Conservation (phyloP, 495 filamentous ascomycete genomes). For the Penicillium fimorum region DNA sequence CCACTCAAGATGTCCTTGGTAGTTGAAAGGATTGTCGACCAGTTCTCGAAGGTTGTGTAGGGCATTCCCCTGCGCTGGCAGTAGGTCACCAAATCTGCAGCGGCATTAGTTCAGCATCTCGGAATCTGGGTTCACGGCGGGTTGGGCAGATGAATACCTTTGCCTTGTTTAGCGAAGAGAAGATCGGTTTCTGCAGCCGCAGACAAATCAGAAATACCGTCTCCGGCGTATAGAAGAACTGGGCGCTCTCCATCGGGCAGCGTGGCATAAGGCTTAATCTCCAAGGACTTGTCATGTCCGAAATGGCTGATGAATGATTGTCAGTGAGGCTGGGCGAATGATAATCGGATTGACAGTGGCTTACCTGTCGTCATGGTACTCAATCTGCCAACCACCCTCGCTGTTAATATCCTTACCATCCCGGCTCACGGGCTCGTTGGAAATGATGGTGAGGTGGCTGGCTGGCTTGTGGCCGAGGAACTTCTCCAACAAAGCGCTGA, state of each 20-base stretch:
- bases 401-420: conserved; percentile 73
- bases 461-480: conserved; percentile 67
- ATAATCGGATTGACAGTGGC: conserved; percentile 7
- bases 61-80: conserved; percentile 75
- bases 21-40: conserved; percentile 68
- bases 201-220: conserved; percentile 85
- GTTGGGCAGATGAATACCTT: conserved; percentile 52
- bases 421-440: conserved; percentile 70
- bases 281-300: conserved; percentile 90
- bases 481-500: conserved; percentile 73
- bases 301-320: conserved; percentile 56
- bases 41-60: conserved; percentile 79
- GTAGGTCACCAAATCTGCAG: conserved; percentile 73
- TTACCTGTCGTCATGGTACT: conserved; percentile 82
- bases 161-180: conserved; percentile 85
- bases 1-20: conserved; percentile 71
- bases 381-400: conserved; percentile 80
- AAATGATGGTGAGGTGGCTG: conserved; percentile 76
- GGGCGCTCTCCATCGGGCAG: conserved; percentile 68
- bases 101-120: background rate
- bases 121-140: background rate
- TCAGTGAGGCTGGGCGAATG: conserved; percentile 14
- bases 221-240: conserved; percentile 82
- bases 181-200: conserved; percentile 86
- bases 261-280: conserved; percentile 78